Evolutionary conservation across 805 yeast genomes (phyloP).

Genomic region (Yamadazyma phyllophila): DNA sequence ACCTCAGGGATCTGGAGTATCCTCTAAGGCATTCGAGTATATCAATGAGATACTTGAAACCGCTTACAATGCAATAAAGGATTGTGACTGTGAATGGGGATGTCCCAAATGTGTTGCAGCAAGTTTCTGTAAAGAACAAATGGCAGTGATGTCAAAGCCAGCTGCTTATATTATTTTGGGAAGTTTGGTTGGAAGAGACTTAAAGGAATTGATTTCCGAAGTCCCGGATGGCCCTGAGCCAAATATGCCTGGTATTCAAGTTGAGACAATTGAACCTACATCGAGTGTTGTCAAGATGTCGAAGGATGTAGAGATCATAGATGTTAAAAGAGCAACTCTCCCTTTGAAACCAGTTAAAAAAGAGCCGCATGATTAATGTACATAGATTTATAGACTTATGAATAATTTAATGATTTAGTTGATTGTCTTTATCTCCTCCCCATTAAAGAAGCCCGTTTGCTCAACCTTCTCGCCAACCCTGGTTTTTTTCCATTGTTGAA

Average conservation of each 20-base stretch:
- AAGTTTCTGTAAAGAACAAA: conserved; percentile 74
- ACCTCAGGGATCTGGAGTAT: conserved; percentile 72
- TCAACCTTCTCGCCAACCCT: conserved; percentile 30
- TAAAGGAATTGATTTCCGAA: conserved; percentile 41
- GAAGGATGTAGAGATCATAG: conserved; percentile 47
- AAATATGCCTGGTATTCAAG: conserved; percentile 63
- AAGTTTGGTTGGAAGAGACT: conserved; percentile 52
- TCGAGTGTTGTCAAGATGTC: conserved; percentile 59
- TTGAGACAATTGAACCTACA: conserved; percentile 67
- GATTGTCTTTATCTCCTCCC: conserved; percentile 8
- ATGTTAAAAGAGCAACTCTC: conserved; percentile 15
- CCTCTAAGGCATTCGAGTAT: conserved; percentile 76
- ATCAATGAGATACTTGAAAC: conserved; percentile 62
- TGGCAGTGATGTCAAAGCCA: conserved; percentile 80
- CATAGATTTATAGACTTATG: background rate
- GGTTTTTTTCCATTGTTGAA: conserved; percentile 15
- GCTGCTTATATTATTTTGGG: conserved; percentile 75
- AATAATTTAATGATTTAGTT: background rate
- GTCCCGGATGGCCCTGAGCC: conserved; percentile 72
- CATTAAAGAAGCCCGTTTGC: conserved; percentile 35
- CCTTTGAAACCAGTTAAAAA: conserved; percentile 11
- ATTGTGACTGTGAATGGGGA: conserved; percentile 74
- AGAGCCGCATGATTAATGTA: conserved; percentile 6
- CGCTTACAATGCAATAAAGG: conserved; percentile 56
- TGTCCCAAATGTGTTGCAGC: conserved; percentile 89